Conservation (phyloP, 805 yeast genomes). For the Blastobotrys mokoenaii region DNA sequence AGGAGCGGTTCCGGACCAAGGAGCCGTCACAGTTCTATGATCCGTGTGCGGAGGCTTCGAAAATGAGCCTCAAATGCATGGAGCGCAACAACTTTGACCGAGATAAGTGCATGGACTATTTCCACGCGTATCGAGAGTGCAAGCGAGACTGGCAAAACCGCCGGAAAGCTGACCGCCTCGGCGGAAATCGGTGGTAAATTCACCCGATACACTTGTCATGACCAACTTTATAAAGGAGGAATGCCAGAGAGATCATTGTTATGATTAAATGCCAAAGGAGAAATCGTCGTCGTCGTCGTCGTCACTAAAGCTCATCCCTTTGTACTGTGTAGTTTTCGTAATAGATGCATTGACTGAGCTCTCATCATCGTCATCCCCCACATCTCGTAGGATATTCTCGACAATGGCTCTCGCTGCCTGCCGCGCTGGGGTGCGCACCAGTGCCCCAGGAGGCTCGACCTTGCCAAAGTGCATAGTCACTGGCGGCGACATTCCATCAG, state of each 20-base stretch:
- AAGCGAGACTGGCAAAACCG: conserved; percentile 55
- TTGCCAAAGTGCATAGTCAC: conserved; percentile 17
- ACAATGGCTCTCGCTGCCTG: conserved; percentile 18
- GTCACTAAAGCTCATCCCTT: not conserved
- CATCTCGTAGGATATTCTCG: conserved; percentile 16
- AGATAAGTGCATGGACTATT: conserved; percentile 67
- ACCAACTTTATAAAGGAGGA: too few relatives aligned
- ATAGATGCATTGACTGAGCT: conserved; percentile 1
- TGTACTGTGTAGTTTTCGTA: conserved; percentile 3
- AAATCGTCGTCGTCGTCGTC: conserved; percentile 3
- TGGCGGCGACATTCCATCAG: conserved; percentile 22
- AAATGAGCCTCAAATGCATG: conserved; percentile 78
- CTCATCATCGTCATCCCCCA: conserved; percentile 4
- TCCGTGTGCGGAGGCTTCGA: conserved; percentile 85
- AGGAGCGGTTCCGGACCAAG: conserved; percentile 59
- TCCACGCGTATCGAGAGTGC: conserved; percentile 90
- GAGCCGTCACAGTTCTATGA: conserved; percentile 81
- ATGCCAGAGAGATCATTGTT: not conserved
- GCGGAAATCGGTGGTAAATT: conserved; percentile 11
- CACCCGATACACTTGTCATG: not conserved
- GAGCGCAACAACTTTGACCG: conserved; percentile 68
- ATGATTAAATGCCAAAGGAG: conserved; percentile 1
- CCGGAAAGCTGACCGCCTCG: conserved; percentile 10
- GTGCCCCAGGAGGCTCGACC: not conserved
- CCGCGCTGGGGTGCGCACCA: conserved; percentile 18